phyloP scores from a whole-genome alignment of 352 stramenopile species.

The Globisporangium canariense region DNA sequence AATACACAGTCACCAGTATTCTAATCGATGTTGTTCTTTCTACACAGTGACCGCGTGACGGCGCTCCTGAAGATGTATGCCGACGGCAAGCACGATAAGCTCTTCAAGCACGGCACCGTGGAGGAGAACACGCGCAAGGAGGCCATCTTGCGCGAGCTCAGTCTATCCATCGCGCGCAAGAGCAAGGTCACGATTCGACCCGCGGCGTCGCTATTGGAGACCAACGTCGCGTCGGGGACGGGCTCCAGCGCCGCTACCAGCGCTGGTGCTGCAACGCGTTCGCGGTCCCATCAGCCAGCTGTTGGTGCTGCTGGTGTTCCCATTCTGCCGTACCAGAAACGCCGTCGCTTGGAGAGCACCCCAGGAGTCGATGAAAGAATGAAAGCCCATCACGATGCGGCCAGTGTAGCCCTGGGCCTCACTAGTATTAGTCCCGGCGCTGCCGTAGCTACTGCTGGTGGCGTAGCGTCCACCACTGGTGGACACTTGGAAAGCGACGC shows the following conservation, averaged over 20 bases:
- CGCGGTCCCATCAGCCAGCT: background rate
- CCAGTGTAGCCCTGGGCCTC: background rate
- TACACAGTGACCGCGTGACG: slow-evolving; percentile 59
- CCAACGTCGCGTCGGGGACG: slow-evolving; percentile 19
- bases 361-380: slow-evolving; percentile 4
- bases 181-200: slow-evolving; percentile 35
- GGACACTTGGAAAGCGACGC: slow-evolving; percentile 30
- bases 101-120: slow-evolving; percentile 75
- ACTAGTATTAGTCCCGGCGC: background rate
- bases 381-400: background rate
- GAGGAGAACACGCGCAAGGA: slow-evolving; percentile 74
- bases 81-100: slow-evolving; percentile 77
- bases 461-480: slow-evolving; percentile 7
- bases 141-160: slow-evolving; percentile 59
- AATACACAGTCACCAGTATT: background rate
- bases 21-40: background rate
- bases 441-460: background rate
- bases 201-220: slow-evolving; percentile 15
- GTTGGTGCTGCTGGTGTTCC: background rate
- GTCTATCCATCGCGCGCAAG: slow-evolving; percentile 40
- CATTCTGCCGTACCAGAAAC: slow-evolving; percentile 15
- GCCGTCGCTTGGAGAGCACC: slow-evolving; percentile 11
- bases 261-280: background rate
- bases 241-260: background rate
- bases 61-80: slow-evolving; percentile 77